phyloP scores from a whole-genome alignment of 768 basidiomycete genomes.

The Hysterangium stoloniferum region DNA sequence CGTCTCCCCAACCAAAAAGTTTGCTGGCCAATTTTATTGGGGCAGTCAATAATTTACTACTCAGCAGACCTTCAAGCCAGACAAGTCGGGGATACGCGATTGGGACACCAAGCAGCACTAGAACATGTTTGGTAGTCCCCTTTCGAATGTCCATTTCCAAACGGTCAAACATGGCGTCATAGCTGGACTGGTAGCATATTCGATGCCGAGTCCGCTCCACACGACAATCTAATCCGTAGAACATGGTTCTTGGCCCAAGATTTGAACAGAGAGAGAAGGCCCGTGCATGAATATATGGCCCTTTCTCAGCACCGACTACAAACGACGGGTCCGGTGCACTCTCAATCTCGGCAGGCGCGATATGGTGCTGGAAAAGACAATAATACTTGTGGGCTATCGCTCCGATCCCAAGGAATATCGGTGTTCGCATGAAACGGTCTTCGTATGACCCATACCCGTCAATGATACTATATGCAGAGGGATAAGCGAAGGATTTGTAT shows the following conservation, averaged over 20 bases:
- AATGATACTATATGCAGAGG: conserved; percentile 1
- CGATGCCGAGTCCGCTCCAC: conserved; percentile 13
- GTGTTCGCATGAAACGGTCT: conserved; percentile 14
- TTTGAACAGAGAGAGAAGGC: conserved; percentile 13
- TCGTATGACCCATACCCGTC: conserved; percentile 14
- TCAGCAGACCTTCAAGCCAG: conserved; percentile 6
- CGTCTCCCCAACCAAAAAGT: conserved; percentile 10
- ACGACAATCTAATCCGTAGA: conserved; percentile 15
- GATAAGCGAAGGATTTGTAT: neutral
- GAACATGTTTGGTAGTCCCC: conserved; percentile 11
- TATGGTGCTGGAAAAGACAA: conserved; percentile 15
- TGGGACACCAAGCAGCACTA: conserved; percentile 14
- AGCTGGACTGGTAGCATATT: conserved; percentile 13
- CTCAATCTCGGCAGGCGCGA: conserved; percentile 7
- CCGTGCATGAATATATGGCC: conserved; percentile 12
- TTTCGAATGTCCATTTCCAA: conserved; percentile 10
- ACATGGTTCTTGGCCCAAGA: conserved; percentile 13
- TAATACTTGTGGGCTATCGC: conserved; percentile 15
- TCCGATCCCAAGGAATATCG: conserved; percentile 14
- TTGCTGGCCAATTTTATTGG: conserved; percentile 11
- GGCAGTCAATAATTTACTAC: conserved; percentile 4
- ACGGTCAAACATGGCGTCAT: conserved; percentile 13
- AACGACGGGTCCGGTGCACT: conserved; percentile 11
- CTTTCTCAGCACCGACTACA: conserved; percentile 8
- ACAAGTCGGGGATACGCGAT: conserved; percentile 15